Evolutionary conservation across 331 rosid species (phyloP), one percentile per base, ranked within the genome.

Genomic region (Rosa hybrid): DNA sequence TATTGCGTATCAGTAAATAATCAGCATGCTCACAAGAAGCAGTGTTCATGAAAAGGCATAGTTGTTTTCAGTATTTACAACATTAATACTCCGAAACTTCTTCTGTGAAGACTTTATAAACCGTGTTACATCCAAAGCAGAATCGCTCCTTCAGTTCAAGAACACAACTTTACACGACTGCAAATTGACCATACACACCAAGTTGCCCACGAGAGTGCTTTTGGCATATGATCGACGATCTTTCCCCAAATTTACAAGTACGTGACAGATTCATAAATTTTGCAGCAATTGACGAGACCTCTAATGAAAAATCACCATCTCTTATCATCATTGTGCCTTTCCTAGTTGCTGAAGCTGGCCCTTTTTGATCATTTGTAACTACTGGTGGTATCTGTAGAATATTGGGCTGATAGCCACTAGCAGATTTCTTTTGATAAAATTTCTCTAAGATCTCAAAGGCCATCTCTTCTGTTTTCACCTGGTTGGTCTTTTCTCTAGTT

Each of bases 151-250:
- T 90, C 69, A 90, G 84, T 81, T 82, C 84, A 90, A 81, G 83
- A 91, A 85, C 67, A 81, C 86, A 51, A 81, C 86, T 76, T 86
- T 82, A 86, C 89, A 85, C 25, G 93, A 87, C 82, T 76, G 89
- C 77, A 81, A 86, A 76, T 79, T 81, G 92, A 83, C 85, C 80
- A 57, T 78, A 86, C 41, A 71, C 85, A 54, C 90, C 85, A 68
- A 86, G 81, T 88, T 87, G 90, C 20, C 90, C 88, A 72, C 63
- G 86, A 54, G 81, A 78, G 69, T 84, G 91, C 82, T 82, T 89
- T 53, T 82, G 85, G 75, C 86, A 88, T 80, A 88, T 80, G 53
- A 84, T 68, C 14, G 92, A 90, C 56, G 71, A 74, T 54, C 92
- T 82, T 73, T 87, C 90, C 73, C 89, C 87, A 20, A 79, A 77